Percentiles rank a stretch among this genome's conserved stretches.
phyloP scores from a whole-genome alignment of 2,329 filamentous ascomycete species.

The Diaporthe batatas region DNA sequence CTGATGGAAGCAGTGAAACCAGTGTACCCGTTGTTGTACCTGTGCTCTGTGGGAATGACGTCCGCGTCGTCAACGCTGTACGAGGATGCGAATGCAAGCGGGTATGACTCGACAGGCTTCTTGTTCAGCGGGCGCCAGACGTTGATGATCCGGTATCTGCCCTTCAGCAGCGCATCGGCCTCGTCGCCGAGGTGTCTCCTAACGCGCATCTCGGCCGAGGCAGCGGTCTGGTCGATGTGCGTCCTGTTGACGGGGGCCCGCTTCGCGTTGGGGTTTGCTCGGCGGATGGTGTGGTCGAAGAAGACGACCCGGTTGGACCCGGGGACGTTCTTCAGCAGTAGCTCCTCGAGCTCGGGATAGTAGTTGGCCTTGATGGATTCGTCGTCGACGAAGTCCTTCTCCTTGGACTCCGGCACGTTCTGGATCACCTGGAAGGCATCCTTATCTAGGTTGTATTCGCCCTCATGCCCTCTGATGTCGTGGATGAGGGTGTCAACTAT shows the following conservation, averaged over 20 bases:
- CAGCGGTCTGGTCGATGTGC: conserved; percentile 86
- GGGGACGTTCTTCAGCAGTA: conserved; percentile 77
- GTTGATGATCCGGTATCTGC: conserved; percentile 86
- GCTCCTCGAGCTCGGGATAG: conserved; percentile 85
- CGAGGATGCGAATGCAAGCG: conserved; percentile 78
- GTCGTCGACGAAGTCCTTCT: conserved; percentile 76
- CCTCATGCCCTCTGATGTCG: conserved; percentile 43
- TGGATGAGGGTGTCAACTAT: conserved; percentile 68
- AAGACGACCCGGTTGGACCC: conserved; percentile 76
- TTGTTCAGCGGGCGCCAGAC: conserved; percentile 80
- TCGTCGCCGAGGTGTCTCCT: conserved; percentile 74
- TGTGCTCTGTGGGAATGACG: conserved; percentile 78
- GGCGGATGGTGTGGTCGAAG: conserved; percentile 92
- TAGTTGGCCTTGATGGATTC: conserved; percentile 78
- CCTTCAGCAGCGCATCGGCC: conserved; percentile 73
- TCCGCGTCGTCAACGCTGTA: conserved; percentile 72
- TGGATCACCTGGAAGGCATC: conserved; percentile 77
- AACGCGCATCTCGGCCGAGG: conserved; percentile 76
- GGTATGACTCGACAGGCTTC: conserved; percentile 73
- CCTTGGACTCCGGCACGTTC: conserved; percentile 67
- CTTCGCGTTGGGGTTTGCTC: conserved; percentile 67
- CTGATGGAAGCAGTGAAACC: conserved; percentile 82
- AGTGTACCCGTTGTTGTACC: conserved; percentile 75
- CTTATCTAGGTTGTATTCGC: conserved; percentile 52
- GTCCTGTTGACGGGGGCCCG: conserved; percentile 78